These are phyloP conservation scores for Fusarium udum DNA, from an alignment of 2,329 filamentous ascomycete genomes.

Conservation along the genomic window DNA sequence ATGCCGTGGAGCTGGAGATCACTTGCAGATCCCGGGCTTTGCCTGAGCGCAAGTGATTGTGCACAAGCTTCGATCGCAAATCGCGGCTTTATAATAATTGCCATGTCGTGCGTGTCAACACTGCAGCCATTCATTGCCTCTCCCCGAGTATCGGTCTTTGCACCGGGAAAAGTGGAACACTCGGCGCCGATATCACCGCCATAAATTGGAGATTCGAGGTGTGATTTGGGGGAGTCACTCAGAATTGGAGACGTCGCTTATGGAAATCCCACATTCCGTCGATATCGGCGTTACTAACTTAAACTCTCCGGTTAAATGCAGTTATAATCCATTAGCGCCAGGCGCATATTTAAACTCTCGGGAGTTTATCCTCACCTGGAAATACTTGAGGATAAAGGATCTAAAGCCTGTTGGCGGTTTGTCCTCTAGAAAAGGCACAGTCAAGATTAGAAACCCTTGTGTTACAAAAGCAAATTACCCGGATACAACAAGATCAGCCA, in stretches of 20 bases:
- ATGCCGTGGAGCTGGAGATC: constrained; percentile 24
- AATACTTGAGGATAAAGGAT: background rate
- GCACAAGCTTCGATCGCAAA: constrained; percentile 13
- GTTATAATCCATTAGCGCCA: background rate
- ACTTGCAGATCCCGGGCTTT: constrained; percentile 29
- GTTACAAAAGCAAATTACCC: background rate
- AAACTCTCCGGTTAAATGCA: constrained; percentile 23
- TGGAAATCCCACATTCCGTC: background rate
- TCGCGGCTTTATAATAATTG: background rate
- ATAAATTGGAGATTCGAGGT: background rate
- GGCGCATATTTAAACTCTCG: constrained; percentile 8
- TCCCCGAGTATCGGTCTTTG: background rate
- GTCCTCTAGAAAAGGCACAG: background rate
- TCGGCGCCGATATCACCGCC: background rate
- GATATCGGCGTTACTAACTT: background rate
- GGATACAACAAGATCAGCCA: background rate
- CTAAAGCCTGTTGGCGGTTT: background rate
- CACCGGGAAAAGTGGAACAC: background rate
- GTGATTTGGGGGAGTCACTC: background rate
- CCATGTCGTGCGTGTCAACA: background rate
- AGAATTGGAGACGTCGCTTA: background rate
- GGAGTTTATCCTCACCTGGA: constrained; percentile 22
- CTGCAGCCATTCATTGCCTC: background rate
- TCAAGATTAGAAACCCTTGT: background rate
- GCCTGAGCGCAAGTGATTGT: constrained; percentile 18